Evolutionary conservation across 768 basidiomycete genomes (phyloP).

Genomic region (Lyophyllum decastes): DNA sequence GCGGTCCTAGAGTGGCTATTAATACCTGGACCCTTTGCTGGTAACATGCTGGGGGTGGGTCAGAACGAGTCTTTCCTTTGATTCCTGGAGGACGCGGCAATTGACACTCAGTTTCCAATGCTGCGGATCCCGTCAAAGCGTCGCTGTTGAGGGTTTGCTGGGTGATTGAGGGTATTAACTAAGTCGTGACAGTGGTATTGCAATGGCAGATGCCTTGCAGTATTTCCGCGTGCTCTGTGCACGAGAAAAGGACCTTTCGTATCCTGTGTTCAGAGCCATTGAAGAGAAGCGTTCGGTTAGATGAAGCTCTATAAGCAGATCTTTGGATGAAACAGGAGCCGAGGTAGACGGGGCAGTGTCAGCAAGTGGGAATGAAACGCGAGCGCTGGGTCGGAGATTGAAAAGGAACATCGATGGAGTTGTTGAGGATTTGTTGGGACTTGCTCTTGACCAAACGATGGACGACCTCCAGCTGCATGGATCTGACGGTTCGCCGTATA

Average conservation of each 20-base stretch:
- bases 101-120: no score
- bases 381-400: conserved; percentile 6
- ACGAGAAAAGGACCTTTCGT: no score
- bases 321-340: conserved; percentile 3
- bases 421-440: not conserved
- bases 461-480: conserved; percentile 14
- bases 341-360: conserved; percentile 1
- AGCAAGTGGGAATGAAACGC: conserved; percentile 8
- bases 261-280: not conserved
- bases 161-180: no score
- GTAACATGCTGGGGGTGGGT: not conserved
- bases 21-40: not conserved
- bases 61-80: no score
- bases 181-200: no score
- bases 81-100: no score
- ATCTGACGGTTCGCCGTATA: conserved; percentile 24
- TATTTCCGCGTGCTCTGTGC: not conserved
- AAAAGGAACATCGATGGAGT: conserved; percentile 6
- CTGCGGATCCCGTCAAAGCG: no score
- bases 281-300: no score
- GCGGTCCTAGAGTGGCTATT: no score
- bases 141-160: no score
- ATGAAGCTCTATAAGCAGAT: not conserved
- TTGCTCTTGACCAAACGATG: conserved; percentile 15
- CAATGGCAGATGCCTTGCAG: not conserved